These are phyloP conservation scores for Vitis rupestris DNA, from an alignment of 164 flowering plant species.

Conservation along the genomic window DNA sequence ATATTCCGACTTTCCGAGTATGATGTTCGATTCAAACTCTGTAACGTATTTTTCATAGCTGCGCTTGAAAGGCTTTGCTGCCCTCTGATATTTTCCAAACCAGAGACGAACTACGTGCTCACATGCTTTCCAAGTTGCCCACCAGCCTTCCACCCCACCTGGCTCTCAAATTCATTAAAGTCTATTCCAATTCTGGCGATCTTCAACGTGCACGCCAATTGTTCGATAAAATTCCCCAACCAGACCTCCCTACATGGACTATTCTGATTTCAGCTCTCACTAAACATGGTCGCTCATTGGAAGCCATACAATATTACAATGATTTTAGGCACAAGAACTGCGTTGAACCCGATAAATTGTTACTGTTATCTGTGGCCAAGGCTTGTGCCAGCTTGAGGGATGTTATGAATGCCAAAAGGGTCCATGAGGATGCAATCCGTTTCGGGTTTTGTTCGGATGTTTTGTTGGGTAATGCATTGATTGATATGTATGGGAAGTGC, in stretches of 20 bases:
- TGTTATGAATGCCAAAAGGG: constrained; percentile 34
- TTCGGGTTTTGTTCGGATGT: constrained; percentile 37
- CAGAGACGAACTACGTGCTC: not conserved
- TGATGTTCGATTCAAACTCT: no score
- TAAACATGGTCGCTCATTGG: constrained; percentile 38
- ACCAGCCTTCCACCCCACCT: constrained; percentile 27
- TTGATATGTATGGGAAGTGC: constrained; percentile 62
- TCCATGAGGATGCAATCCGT: constrained; percentile 42
- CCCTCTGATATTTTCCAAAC: no score
- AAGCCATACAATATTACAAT: constrained; percentile 28
- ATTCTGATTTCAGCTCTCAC: constrained; percentile 44
- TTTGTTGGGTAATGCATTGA: constrained; percentile 46
- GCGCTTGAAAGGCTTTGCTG: no score
- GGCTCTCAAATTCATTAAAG: constrained; percentile 25
- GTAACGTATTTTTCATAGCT: no score
- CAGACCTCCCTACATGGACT: constrained; percentile 42
- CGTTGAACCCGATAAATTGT: constrained; percentile 36
- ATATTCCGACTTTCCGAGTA: no score
- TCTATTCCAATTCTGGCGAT: constrained; percentile 31
- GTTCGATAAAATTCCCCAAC: constrained; percentile 54
- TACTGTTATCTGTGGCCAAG: constrained; percentile 41
- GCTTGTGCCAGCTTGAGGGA: constrained; percentile 45
- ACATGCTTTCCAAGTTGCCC: constrained; percentile 29
- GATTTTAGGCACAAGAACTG: constrained; percentile 2
- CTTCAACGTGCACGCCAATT: constrained; percentile 41